These are phyloP conservation scores for Eragrostis tef DNA, from an alignment of 202 grass and related monocot genomes.

Conservation along the genomic window DNA sequence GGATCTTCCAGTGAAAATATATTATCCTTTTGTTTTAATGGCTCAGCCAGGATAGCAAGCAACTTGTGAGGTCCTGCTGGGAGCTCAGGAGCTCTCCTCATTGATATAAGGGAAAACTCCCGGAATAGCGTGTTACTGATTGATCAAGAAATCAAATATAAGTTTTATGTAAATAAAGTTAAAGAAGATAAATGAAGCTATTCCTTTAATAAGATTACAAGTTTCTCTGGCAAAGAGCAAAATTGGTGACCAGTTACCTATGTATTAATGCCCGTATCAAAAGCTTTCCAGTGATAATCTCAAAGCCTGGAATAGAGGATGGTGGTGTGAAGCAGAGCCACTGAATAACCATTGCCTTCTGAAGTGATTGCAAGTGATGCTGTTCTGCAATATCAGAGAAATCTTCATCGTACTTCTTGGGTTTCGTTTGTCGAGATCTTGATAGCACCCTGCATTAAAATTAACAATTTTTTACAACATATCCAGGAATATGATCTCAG, in stretches of 20 bases:
- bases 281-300: slow-evolving; percentile 82
- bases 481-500: background rate
- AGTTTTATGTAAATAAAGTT: slow-evolving; percentile 10
- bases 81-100: slow-evolving; percentile 85
- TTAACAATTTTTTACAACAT: slow-evolving; percentile 34
- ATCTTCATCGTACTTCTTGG: slow-evolving; percentile 56
- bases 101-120: slow-evolving; percentile 91
- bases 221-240: slow-evolving; percentile 40
- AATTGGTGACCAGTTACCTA: slow-evolving; percentile 58
- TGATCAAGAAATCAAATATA: slow-evolving; percentile 50
- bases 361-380: slow-evolving; percentile 83
- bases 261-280: slow-evolving; percentile 81
- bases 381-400: slow-evolving; percentile 72
- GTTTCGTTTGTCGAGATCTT: slow-evolving; percentile 80
- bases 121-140: slow-evolving; percentile 92
- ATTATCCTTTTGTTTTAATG: slow-evolving; percentile 84
- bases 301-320: slow-evolving; percentile 69
- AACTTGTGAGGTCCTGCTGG: slow-evolving; percentile 91
- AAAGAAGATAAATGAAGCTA: background rate
- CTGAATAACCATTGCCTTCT: slow-evolving; percentile 92
- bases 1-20: slow-evolving; percentile 65
- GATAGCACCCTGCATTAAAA: slow-evolving; percentile 74
- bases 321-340: slow-evolving; percentile 98
- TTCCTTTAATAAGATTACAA: slow-evolving; percentile 32
- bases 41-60: slow-evolving; percentile 92